Evolutionary conservation across 2,329 filamentous ascomycete species (phyloP), one percentile per base, ranked within the genome.

Genomic region (Lachnellula subtilissima): DNA sequence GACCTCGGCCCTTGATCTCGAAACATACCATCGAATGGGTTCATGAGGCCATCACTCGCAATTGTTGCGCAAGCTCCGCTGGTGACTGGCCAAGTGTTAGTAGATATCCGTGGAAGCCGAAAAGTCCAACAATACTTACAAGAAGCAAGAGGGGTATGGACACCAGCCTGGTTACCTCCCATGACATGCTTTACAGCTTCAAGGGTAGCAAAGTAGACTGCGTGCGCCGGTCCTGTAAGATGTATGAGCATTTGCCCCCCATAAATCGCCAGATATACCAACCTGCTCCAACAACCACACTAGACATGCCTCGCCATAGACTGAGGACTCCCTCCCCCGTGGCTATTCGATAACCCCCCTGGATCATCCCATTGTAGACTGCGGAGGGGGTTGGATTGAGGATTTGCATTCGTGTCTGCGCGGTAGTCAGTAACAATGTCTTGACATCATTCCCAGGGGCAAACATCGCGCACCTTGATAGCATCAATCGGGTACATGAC

Each of bases 401-500:
- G 67, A 99, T 87, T 79, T 99, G 94, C 92, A 97, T 97, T 72
- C 94, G 89, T 46, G 94, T 99, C 94, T 97, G 70, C 53, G 48
- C 28, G 28, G 32, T 39, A 43, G 53, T 66, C 59, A 65, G 57
- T 62, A 22, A 58, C 49, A 25, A 54, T 17, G 17, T 54, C 48
- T 46, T 52, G 50, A 58, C 37, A 56, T 53, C 46, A 55, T 36
- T 19, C 28, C 32, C 23, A 49, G 36, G 40, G 43, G 32, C 22
- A 48, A 55, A 48, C 53, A 46, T 54, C 49, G 49, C 65, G 52
- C 52, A 97, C 94, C 88, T 99, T 99, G 71, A 99, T 88, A 65
- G 96, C 85, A 77, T 99, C 94, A 70, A 99, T 89, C 19, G 94
- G 94, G 72, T 99, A 99, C 94, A 99, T 97, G 68, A 96, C 92